A percentile compares a stretch with the other conserved stretches of the same genome.
These are phyloP conservation scores for Alloteropsis semialata DNA, from an alignment of 176 grass and related monocot species.

Conservation along the genomic window DNA sequence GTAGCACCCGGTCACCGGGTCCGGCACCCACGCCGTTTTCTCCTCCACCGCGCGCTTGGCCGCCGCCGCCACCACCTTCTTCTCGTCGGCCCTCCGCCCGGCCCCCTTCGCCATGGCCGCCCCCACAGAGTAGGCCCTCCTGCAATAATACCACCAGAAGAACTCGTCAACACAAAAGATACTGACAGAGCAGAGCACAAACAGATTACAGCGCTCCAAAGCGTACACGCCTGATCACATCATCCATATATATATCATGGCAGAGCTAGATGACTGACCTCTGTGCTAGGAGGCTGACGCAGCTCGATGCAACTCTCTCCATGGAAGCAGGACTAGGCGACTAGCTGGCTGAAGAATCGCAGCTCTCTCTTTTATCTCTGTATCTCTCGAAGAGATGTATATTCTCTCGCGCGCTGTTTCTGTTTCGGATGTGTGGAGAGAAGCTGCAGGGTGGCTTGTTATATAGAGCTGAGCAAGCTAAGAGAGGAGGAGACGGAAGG, in stretches of 20 bases:
- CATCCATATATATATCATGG: background rate
- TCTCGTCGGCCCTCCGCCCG: slow-evolving; percentile 10
- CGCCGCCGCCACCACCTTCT: background rate
- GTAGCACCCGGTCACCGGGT: slow-evolving; percentile 62
- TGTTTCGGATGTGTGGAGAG: slow-evolving; percentile 7
- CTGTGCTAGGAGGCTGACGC: slow-evolving; percentile 19
- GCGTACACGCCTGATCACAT: background rate
- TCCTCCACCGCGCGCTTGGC: background rate
- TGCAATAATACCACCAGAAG: background rate
- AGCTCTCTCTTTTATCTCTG: background rate
- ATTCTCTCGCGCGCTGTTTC: background rate
- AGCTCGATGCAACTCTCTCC: slow-evolving; percentile 31
- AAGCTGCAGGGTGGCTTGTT: background rate
- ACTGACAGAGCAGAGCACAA: background rate
- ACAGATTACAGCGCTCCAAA: background rate
- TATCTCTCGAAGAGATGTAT: background rate
- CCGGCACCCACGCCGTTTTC: slow-evolving; percentile 49
- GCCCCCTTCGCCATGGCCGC: slow-evolving; percentile 30
- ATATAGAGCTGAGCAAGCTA: slow-evolving; percentile 30
- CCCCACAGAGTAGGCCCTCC: slow-evolving; percentile 40
- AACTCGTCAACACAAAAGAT: background rate
- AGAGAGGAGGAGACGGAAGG: background rate
- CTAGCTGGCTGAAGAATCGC: no score
- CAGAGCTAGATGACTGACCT: background rate
- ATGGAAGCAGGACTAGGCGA: background rate